Evolutionary conservation across 495 filamentous ascomycete species (phyloP).

Genomic region (Pyrenopolyporus hunteri): DNA sequence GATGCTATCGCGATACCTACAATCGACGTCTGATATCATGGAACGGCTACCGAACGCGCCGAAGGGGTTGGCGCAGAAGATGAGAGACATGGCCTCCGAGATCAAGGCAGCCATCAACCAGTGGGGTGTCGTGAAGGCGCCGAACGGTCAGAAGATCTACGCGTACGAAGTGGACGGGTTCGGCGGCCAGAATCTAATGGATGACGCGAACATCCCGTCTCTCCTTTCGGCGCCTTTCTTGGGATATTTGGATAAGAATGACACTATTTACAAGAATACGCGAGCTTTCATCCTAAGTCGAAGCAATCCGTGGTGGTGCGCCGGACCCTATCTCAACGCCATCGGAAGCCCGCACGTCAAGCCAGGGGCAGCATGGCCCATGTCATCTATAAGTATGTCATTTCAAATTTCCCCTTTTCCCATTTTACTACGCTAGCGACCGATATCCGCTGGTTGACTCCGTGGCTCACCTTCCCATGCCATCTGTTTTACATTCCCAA

Average conservation of each 20-base stretch:
- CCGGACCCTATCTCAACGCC: constrained; percentile 57
- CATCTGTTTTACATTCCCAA: too few relatives aligned
- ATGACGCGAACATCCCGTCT: constrained; percentile 67
- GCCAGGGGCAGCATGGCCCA: constrained; percentile 64
- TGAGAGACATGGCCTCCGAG: constrained; percentile 57
- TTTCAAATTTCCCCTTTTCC: not conserved
- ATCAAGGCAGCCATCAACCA: constrained; percentile 60
- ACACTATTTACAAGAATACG: constrained; percentile 58
- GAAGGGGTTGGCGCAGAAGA: constrained; percentile 52
- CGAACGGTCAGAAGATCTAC: constrained; percentile 52
- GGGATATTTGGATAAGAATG: constrained; percentile 52
- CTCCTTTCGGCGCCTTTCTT: constrained; percentile 61
- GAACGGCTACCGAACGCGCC: constrained; percentile 52
- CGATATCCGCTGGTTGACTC: not conserved
- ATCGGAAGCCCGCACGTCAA: constrained; percentile 64
- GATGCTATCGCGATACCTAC: constrained; percentile 67
- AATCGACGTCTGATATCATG: constrained; percentile 61
- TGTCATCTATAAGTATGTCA: constrained; percentile 56
- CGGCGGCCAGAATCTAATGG: constrained; percentile 60
- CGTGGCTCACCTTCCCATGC: not conserved
- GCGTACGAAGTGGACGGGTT: constrained; percentile 69
- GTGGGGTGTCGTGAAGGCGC: constrained; percentile 51
- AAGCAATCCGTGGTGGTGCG: constrained; percentile 64
- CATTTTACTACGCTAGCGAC: constrained; percentile 37
- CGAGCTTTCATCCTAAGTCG: constrained; percentile 55